phyloP scores from a whole-genome alignment of 352 stramenopile species.

The Elongisporangium undulatum region DNA sequence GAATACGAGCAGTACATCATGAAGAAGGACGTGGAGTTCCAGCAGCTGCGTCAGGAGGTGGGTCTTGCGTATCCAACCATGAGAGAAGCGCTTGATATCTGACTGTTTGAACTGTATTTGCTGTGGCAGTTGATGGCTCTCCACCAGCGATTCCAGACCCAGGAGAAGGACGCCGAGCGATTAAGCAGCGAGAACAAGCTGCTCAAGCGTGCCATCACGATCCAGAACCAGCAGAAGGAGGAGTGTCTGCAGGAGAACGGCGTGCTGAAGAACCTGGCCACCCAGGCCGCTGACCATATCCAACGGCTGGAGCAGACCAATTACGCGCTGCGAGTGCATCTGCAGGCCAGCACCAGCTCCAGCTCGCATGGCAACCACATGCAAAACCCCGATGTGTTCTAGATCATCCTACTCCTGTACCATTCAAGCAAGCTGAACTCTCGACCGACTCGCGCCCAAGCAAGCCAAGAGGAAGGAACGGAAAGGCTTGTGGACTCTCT shows the following conservation, averaged over 20 bases:
- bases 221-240: slow-evolving; percentile 88
- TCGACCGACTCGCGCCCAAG: not conserved
- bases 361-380: slow-evolving; percentile 15
- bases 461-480: not conserved
- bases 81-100: slow-evolving; percentile 2
- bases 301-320: slow-evolving; percentile 84
- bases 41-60: slow-evolving; percentile 54
- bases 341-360: slow-evolving; percentile 73
- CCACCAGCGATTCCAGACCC: slow-evolving; percentile 25
- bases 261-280: slow-evolving; percentile 64
- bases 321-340: slow-evolving; percentile 80
- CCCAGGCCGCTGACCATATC: slow-evolving; percentile 82
- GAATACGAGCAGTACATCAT: slow-evolving; percentile 84
- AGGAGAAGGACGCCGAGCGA: slow-evolving; percentile 56
- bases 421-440: not conserved
- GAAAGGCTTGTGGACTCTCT: not conserved
- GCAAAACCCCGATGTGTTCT: slow-evolving; percentile 73
- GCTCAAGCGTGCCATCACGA: slow-evolving; percentile 78
- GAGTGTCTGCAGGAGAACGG: slow-evolving; percentile 71
- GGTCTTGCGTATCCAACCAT: slow-evolving; percentile 15
- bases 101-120: not conserved
- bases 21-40: slow-evolving; percentile 75
- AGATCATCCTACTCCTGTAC: slow-evolving; percentile 6
- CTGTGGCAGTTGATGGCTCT: not conserved
- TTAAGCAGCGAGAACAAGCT: slow-evolving; percentile 83